Conservation (phyloP, 257 asterid species). For the Leonotis leonurus region DNA sequence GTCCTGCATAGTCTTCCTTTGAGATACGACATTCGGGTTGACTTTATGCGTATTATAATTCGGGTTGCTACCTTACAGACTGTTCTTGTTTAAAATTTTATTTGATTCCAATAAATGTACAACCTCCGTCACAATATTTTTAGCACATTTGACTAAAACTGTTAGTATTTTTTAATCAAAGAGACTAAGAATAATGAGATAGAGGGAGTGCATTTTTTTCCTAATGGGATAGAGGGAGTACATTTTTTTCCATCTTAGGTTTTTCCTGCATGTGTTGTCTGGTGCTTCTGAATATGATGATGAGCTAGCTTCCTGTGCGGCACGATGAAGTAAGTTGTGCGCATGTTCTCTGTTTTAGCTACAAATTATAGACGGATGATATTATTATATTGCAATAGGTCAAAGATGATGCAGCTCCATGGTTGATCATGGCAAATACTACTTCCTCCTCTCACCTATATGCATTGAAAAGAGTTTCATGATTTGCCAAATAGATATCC, state of each 20-base stretch:
- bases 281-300: constrained; percentile 96
- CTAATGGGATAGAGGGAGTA: no score
- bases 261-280: constrained; percentile 69
- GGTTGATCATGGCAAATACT: constrained; percentile 83
- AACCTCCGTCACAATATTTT: no score
- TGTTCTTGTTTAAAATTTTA: not conserved
- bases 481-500: constrained; percentile 60
- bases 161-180: no score
- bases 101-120: constrained; percentile 3
- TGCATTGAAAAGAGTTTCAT: constrained; percentile 75
- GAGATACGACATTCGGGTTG: no score
- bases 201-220: no score
- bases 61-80: not conserved
- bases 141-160: no score
- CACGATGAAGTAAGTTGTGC: constrained; percentile 81
- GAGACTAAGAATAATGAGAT: no score
- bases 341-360: constrained; percentile 1
- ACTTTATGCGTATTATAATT: no score
- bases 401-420: constrained; percentile 98
- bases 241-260: constrained; percentile 45
- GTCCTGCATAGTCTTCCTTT: no score
- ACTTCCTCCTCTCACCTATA: constrained; percentile 58
- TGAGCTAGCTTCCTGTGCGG: constrained; percentile 93
- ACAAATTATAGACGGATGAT: constrained; percentile 17
- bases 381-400: constrained; percentile 40